Base-by-base conservation (phyloP, 1,284 basidiomycete genomes). In the Sporisorium scitamineum region DNA sequence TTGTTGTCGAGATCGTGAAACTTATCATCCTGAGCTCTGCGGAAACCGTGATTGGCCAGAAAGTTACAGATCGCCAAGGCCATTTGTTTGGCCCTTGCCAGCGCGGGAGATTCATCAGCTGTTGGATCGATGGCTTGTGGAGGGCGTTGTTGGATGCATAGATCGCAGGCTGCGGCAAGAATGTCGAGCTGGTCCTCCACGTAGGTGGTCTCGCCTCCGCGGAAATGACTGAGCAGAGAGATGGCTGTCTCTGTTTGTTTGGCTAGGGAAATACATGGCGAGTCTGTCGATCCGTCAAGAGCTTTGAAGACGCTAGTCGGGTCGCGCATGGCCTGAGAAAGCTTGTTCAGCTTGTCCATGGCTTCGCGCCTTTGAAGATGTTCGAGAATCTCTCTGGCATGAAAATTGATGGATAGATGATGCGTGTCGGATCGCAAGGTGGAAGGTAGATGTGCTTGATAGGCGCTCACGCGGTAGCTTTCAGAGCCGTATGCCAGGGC, bases 1-100 rank as follows among this genome's bases (percentile, higher is more conserved):
- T 72, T 72, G 27, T 80, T 80, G 59, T 80, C 71, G 14, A 80
- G 66, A 34, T 80, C 70, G 8, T 55, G 42, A 14, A 70, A 78
- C 20, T 60, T 53, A 5, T 66, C 57, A 14, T 52, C 50, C 13
- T 52, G 37, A 11, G 78, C 71, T 16, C 64, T 61, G 14, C 61
- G 53, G 48, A 80, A 80, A 10, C 66, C 70, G 16, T 74, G 63
- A 31, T 68, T 63, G 5, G 53, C 53, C 11, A 80, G 54, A 44
- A 80, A 80, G 47, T 71, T 58, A 29, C 68, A 70, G 27, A 80
- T 80, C 16, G 65, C 62, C 31, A 55, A 57, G 11, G 67, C 60
- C 60, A 58, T 66, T 5, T 54, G 45, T 34, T 67, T 67, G 2
- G 63, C 67, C 22, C 10, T 34, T 14, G 42, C 59, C 5, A 65